These are phyloP conservation scores for Dioszegia aurantiaca DNA, from an alignment of 768 basidiomycete species.

Conservation along the genomic window DNA sequence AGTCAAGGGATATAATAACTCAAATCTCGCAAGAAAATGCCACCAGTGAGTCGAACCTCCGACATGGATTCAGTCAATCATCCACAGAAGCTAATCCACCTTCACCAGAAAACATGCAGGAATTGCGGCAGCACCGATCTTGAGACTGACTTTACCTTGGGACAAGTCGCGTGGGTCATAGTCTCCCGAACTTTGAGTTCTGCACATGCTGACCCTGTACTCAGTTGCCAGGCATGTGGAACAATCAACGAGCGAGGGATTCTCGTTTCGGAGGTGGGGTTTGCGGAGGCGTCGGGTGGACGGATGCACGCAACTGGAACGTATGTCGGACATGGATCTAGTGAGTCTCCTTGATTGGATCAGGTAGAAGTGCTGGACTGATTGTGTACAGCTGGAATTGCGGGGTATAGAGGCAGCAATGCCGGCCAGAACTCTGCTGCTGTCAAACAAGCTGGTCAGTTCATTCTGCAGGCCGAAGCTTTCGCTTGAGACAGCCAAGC, in stretches of 20 bases:
- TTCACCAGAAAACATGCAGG: conserved; percentile 17
- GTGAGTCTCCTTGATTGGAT: conserved; percentile 58
- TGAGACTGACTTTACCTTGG: conserved; percentile 21
- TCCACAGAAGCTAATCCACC: neutral
- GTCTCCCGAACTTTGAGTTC: neutral
- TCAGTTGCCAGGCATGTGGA: conserved; percentile 59
- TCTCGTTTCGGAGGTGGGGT: conserved; percentile 88
- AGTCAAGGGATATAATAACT: neutral
- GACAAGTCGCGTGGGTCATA: conserved; percentile 24
- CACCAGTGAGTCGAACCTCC: conserved; percentile 13
- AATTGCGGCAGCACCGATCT: conserved; percentile 15
- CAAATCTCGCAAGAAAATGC: too few relatives aligned
- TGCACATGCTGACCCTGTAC: conserved; percentile 5
- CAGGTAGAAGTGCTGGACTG: neutral
- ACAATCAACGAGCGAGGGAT: conserved; percentile 89
- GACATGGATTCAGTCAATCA: neutral
- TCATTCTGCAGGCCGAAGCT: too few relatives aligned
- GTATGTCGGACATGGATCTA: conserved; percentile 84
- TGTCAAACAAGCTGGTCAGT: conserved; percentile 38
- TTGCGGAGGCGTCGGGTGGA: conserved; percentile 88
- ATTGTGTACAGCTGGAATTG: conserved; percentile 29
- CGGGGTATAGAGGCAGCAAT: conserved; percentile 27
- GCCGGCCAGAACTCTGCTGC: conserved; percentile 25
- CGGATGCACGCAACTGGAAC: conserved; percentile 94
- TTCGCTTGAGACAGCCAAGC: neutral